Base-by-base conservation (phyloP, 2,329 filamentous ascomycete genomes). In the Cladobotryum mycophilum region DNA sequence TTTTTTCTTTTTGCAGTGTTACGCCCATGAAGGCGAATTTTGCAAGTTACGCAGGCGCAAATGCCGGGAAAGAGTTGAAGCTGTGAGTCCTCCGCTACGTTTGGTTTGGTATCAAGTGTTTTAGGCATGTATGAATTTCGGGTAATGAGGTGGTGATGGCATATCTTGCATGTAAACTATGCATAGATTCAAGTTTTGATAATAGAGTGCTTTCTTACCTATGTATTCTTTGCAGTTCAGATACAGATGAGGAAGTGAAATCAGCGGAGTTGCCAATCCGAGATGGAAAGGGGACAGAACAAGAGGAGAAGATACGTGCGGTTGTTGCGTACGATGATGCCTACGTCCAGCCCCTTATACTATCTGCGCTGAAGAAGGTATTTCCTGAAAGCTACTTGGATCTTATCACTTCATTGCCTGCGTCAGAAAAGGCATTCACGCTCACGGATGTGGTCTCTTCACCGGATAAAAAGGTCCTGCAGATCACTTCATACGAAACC, bases 21-120 rank as follows among this genome's bases (percentile, higher is more conserved):
- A 96, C 93, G 4, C 89, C 92, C 13, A 69, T 97, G 58, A 88
- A 88, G 67, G 91, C 92, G 40, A 96, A 96, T 68, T 99, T 96
- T 68, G 90, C 88, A 80, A 89, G 92, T 66, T 78, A 80, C 11
- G 70, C 75, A 37, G 74, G 80, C 54, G 76, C 83, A 53, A 75
- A 83, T 60, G 74, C 83, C 55, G 77, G 83, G 62, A 76, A 78
- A 59, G 89, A 95, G 75, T 76, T 96, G 65, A 84, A 86, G 76
- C 73, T 95, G 83, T 95, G 81, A 91, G 87, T 89, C 51, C 48
- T 53, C 58, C 56, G 49, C 53, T 56, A 49, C 25, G 49, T 53
- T 44, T 41, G 37, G 53, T 56, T 62, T 64, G 64, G 61, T 59
- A 17, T 45, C 52, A 44, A 33, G 3, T 43, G 48, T 50, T 22